Conservation (phyloP, 352 stramenopile species). For the Phytophthora cactorum region DNA sequence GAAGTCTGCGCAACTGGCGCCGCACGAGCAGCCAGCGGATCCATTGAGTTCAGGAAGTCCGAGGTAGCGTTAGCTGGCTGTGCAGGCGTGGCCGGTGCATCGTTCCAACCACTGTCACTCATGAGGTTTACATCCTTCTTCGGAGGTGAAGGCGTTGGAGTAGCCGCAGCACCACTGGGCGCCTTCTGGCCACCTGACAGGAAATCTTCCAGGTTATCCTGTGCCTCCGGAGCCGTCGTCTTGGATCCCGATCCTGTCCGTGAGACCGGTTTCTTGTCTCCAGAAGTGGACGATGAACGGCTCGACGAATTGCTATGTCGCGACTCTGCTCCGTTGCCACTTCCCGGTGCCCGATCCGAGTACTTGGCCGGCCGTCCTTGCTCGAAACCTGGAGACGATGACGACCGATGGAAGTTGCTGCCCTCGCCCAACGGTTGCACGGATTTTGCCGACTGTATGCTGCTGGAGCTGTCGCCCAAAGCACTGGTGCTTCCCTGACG, state of each 20-base stretch:
- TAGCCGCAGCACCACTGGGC: constrained; percentile 3
- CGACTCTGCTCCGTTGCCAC: constrained; percentile 22
- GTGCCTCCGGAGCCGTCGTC: constrained; percentile 25
- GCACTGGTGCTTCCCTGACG: constrained; percentile 24
- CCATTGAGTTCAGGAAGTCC: constrained; percentile 74
- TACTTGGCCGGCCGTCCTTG: constrained; percentile 69
- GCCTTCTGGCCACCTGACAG: constrained; percentile 58
- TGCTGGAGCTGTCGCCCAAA: constrained; percentile 30
- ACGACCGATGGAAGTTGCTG: constrained; percentile 48
- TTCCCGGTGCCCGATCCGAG: constrained; percentile 48
- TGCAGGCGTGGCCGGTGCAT: constrained; percentile 27
- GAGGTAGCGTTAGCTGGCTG: constrained; percentile 39
- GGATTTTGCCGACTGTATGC: constrained; percentile 18
- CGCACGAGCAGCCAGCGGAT: constrained; percentile 54
- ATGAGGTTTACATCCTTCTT: constrained; percentile 75
- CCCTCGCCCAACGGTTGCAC: constrained; percentile 22
- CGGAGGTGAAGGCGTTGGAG: constrained; percentile 17
- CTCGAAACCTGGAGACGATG: constrained; percentile 52
- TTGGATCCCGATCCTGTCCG: constrained; percentile 44
- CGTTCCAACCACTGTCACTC: constrained; percentile 62
- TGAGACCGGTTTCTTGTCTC: constrained; percentile 35
- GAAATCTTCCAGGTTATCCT: constrained; percentile 77
- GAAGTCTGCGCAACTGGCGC: constrained; percentile 26
- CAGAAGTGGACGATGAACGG: constrained; percentile 19
- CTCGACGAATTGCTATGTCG: constrained; percentile 37